Conservation (phyloP, 139 green algal genomes). For the Coelastrella sp. region DNA sequence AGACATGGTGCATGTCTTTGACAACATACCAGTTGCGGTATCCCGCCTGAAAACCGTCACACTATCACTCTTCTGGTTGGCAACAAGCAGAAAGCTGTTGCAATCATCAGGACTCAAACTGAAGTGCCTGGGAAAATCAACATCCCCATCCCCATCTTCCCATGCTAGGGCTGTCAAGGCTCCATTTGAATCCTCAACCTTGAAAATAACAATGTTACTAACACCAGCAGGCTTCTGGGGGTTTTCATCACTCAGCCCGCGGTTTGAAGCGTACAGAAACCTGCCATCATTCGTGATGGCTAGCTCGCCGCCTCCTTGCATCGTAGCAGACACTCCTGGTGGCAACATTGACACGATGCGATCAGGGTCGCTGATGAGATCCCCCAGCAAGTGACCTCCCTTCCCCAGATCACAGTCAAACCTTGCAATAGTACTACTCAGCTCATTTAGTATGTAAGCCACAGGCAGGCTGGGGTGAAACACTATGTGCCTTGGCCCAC, state of each 20-base stretch:
- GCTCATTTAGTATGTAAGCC: conserved; percentile 37
- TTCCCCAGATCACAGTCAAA: conserved; percentile 24
- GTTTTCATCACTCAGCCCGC: not conserved
- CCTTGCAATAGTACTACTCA: conserved; percentile 17
- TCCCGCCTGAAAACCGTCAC: conserved; percentile 31
- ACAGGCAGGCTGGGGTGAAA: conserved; percentile 38
- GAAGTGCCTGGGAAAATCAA: conserved; percentile 30
- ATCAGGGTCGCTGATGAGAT: not conserved
- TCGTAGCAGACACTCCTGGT: not conserved
- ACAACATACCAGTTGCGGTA: not conserved
- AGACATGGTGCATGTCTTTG: conserved; percentile 4
- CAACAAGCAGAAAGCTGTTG: conserved; percentile 16
- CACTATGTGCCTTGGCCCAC: conserved; percentile 5
- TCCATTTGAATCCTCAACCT: not conserved
- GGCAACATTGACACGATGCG: conserved; percentile 25
- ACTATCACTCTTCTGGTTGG: conserved; percentile 19
- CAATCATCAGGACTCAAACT: conserved; percentile 32
- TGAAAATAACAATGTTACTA: conserved; percentile 38
- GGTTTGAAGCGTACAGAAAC: conserved; percentile 32
- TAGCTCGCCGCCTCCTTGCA: conserved; percentile 15
- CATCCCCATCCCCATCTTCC: conserved; percentile 5
- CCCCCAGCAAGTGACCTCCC: not conserved
- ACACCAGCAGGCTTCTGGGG: not conserved
- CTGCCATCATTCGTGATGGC: conserved; percentile 16
- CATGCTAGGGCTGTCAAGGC: not conserved